Evolutionary conservation across 352 stramenopile genomes (phyloP).

Genomic region (Halophytophthora polymorphica): DNA sequence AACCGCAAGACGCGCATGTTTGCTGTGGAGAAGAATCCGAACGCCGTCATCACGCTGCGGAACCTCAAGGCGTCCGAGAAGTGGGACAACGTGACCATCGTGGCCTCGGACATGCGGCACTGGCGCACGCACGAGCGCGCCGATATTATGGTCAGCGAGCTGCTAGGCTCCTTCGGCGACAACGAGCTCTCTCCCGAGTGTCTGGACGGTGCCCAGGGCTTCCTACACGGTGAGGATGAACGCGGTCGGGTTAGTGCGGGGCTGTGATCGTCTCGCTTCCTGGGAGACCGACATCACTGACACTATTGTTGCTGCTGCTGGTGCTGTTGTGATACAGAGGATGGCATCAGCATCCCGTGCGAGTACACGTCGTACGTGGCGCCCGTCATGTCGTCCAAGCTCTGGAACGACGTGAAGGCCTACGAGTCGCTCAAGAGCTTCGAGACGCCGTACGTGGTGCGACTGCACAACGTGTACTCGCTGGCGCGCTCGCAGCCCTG

Average conservation of each 20-base stretch:
- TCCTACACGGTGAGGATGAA: constrained; percentile 74
- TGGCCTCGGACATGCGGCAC: constrained; percentile 83
- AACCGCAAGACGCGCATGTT: constrained; percentile 87
- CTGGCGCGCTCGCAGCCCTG: constrained; percentile 85
- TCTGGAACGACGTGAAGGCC: constrained; percentile 91
- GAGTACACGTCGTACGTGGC: constrained; percentile 94
- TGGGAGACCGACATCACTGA: neutral
- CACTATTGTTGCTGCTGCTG: constrained; percentile 5
- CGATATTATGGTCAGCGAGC: constrained; percentile 96
- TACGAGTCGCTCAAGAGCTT: constrained; percentile 78
- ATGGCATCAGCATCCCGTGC: constrained; percentile 88
- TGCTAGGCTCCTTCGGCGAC: constrained; percentile 96
- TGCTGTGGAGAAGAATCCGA: constrained; percentile 98
- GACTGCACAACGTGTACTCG: constrained; percentile 89
- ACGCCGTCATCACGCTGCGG: constrained; percentile 94
- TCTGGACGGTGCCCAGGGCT: constrained; percentile 92
- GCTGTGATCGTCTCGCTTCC: neutral
- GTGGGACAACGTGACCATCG: constrained; percentile 85
- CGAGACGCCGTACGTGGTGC: constrained; percentile 98
- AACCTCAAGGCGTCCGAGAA: constrained; percentile 85
- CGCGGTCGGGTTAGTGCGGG: neutral
- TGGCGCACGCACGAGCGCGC: constrained; percentile 77
- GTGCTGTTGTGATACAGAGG: constrained; percentile 30
- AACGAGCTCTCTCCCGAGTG: constrained; percentile 99
- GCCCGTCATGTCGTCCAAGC: constrained; percentile 93